Evolutionary conservation across 1,139 yeast species (phyloP).

Genomic region (Debaryomyces coudertii): DNA sequence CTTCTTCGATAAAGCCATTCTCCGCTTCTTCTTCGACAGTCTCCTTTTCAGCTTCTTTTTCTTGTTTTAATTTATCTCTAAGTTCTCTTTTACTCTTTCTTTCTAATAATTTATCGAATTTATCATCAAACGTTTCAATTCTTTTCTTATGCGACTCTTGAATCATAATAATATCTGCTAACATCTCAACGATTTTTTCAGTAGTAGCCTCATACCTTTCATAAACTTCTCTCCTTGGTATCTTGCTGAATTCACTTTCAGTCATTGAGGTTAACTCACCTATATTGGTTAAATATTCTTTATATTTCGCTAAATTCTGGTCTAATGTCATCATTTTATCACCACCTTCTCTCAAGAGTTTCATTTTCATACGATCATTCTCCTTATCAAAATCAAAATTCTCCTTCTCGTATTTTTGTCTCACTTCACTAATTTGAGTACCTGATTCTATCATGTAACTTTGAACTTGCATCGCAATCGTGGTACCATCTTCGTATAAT

Average conservation of each 20-base stretch:
- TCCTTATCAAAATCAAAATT: conserved; percentile 56
- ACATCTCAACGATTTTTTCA: conserved; percentile 37
- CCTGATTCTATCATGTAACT: conserved; percentile 48
- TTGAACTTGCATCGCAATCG: conserved; percentile 45
- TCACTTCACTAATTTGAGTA: conserved; percentile 43
- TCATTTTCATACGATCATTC: conserved; percentile 41
- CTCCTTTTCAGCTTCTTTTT: conserved; percentile 22
- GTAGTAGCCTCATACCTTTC: conserved; percentile 37
- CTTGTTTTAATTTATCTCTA: conserved; percentile 36
- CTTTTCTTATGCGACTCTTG: conserved; percentile 47
- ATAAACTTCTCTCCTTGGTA: conserved; percentile 38
- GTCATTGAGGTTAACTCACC: conserved; percentile 32
- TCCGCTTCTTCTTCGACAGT: conserved; percentile 18
- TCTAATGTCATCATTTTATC: conserved; percentile 43
- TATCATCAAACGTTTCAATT: conserved; percentile 37
- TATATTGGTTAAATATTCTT: conserved; percentile 35
- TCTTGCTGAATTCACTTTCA: conserved; percentile 28
- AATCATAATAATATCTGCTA: conserved; percentile 34
- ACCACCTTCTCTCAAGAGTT: conserved; percentile 35
- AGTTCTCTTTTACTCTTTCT: conserved; percentile 41
- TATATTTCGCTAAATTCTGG: conserved; percentile 35
- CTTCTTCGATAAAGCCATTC: conserved; percentile 7
- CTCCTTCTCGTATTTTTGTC: conserved; percentile 43
- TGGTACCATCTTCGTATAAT: conserved; percentile 45
- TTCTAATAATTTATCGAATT: conserved; percentile 35